phyloP scores from a whole-genome alignment of 495 filamentous ascomycete genomes.

The Xylaria bambusicola region DNA sequence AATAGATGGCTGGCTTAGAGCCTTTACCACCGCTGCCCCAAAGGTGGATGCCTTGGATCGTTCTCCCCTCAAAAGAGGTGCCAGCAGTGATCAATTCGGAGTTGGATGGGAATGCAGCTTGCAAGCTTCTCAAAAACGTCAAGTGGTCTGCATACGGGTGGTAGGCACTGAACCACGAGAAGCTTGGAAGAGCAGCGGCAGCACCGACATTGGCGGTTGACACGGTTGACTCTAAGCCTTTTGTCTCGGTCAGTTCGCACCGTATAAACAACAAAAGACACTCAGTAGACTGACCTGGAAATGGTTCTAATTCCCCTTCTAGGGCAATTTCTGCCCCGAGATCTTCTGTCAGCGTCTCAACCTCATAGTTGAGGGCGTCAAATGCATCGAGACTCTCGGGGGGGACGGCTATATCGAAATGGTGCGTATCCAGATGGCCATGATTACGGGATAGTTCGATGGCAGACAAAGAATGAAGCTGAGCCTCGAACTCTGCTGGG shows the following conservation, averaged over 20 bases:
- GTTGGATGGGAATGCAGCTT: conserved; percentile 49
- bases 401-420: conserved; percentile 46
- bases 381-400: conserved; percentile 43
- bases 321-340: conserved; percentile 48
- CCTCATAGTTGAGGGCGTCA: conserved; percentile 37
- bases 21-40: conserved; percentile 58
- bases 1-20: conserved; percentile 58
- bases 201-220: conserved; percentile 2
- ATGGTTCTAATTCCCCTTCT: conserved; percentile 37
- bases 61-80: conserved; percentile 50
- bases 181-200: conserved; percentile 27
- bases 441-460: conserved; percentile 36
- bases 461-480: conserved; percentile 35
- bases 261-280: not conserved
- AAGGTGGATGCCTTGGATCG: conserved; percentile 62
- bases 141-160: conserved; percentile 60
- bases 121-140: conserved; percentile 53
- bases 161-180: conserved; percentile 60
- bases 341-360: conserved; percentile 47
- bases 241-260: not conserved
- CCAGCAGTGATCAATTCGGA: conserved; percentile 59
- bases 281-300: conserved; percentile 22
- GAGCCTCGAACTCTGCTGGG: conserved; percentile 28
- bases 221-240: conserved; percentile 15
- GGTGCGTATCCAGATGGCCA: conserved; percentile 27